Conservation (phyloP, 192 early-diverging fungal genomes). For the Entomortierella lignicola region DNA sequence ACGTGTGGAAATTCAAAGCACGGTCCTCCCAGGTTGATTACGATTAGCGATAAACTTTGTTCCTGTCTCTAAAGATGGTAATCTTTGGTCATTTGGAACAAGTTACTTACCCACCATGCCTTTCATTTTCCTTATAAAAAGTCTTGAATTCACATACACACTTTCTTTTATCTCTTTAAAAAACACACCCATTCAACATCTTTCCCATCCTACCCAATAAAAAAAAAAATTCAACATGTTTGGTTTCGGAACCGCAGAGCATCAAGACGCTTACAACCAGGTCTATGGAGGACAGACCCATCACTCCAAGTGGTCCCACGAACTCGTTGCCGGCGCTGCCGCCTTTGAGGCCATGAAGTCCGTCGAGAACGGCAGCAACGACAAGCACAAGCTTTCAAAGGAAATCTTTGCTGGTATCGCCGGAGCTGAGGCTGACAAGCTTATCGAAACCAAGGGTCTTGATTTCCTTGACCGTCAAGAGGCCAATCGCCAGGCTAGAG, state of each 20-base stretch:
- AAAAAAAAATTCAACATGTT: no score
- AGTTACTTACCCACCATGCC: no score
- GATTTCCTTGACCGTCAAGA: constrained; percentile 55
- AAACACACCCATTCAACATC: no score
- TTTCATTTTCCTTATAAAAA: no score
- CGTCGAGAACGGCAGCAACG: constrained; percentile 34
- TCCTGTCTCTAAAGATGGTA: no score
- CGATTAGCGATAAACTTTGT: no score
- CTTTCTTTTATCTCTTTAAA: no score
- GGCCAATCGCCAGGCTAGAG: constrained; percentile 42
- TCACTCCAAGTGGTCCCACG: constrained; percentile 48
- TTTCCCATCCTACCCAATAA: no score
- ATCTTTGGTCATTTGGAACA: no score
- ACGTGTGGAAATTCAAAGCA: no score
- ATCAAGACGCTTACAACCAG: constrained; percentile 24
- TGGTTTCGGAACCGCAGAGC: constrained; percentile 20
- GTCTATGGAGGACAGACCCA: constrained; percentile 31
- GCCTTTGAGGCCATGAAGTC: constrained; percentile 64
- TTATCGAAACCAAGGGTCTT: constrained; percentile 57
- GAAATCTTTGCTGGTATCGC: constrained; percentile 56
- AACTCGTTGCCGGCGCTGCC: constrained; percentile 61
- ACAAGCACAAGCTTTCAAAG: constrained; percentile 43
- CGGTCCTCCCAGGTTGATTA: no score
- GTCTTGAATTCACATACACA: no score
- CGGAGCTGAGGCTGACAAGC: constrained; percentile 52